Conservation (phyloP, 2,329 filamentous ascomycete genomes). For the Stagonosporopsis vannaccii region DNA sequence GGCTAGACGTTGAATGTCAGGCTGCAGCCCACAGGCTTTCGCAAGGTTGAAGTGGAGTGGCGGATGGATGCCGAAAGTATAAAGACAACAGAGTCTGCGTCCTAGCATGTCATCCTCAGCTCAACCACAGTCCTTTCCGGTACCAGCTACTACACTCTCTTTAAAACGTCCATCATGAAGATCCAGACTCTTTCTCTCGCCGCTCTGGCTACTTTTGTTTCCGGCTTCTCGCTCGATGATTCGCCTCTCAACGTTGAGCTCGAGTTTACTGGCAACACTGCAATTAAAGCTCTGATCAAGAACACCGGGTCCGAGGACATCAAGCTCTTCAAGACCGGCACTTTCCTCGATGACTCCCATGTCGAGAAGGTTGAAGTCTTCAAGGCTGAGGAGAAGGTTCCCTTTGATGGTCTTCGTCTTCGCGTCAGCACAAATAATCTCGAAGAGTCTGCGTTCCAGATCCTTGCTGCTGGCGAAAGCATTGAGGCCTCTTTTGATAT, state of each 20-base stretch:
- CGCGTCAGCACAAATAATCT: constrained; percentile 56
- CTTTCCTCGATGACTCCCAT: constrained; percentile 58
- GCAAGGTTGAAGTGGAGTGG: background rate
- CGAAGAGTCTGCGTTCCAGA: constrained; percentile 59
- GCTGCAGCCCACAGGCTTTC: background rate
- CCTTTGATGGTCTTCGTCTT: constrained; percentile 61
- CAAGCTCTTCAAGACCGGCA: constrained; percentile 61
- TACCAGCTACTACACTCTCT: constrained; percentile 1
- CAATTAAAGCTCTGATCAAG: constrained; percentile 60
- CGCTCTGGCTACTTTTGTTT: constrained; percentile 24
- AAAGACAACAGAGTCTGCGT: background rate
- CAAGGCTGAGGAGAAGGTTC: constrained; percentile 56
- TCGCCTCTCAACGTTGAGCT: constrained; percentile 49
- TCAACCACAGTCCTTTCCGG: constrained; percentile 2
- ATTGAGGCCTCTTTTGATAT: constrained; percentile 62
- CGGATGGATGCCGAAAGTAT: background rate
- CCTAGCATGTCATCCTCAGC: constrained; percentile 1
- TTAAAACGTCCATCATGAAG: constrained; percentile 25
- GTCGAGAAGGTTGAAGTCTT: constrained; percentile 63
- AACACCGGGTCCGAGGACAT: constrained; percentile 59
- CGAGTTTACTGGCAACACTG: constrained; percentile 58
- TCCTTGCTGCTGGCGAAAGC: constrained; percentile 55
- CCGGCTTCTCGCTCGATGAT: constrained; percentile 37
- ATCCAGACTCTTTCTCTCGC: constrained; percentile 22
- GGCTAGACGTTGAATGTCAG: constrained; percentile 9